Percentiles rank a stretch among this genome's conserved stretches.
These are phyloP conservation scores for Podila horticola DNA, from an alignment of 192 early-diverging fungal species.

Conservation along the genomic window DNA sequence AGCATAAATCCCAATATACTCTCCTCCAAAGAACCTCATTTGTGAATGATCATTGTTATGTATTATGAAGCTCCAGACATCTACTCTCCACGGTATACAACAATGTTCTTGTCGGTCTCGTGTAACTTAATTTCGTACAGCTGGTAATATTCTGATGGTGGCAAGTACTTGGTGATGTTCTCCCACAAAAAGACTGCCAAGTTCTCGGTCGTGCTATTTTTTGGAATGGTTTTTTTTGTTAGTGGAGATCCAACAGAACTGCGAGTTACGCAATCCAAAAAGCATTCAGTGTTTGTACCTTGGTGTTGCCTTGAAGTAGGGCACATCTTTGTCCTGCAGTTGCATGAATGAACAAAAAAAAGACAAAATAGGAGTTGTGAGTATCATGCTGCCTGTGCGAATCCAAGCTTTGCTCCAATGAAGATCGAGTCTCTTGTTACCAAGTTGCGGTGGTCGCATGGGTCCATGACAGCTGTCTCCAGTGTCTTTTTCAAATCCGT, in stretches of 20 bases:
- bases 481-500: constrained; percentile 84
- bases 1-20: no score
- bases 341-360: neutral
- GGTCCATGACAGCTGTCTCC: constrained; percentile 74
- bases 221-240: no score
- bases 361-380: neutral
- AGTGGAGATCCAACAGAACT: no score
- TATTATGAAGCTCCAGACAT: neutral
- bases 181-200: constrained; percentile 89
- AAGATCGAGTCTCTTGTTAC: constrained; percentile 45
- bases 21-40: neutral
- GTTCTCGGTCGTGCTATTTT: constrained; percentile 88
- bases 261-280: no score
- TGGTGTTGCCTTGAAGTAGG: constrained; percentile 73
- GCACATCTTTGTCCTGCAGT: constrained; percentile 80
- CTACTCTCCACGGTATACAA: constrained; percentile 75
- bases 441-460: constrained; percentile 89
- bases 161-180: constrained; percentile 52
- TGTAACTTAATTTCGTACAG: constrained; percentile 70
- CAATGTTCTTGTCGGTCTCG: constrained; percentile 78
- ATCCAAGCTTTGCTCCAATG: neutral
- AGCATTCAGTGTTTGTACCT: constrained; percentile 52
- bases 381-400: neutral
- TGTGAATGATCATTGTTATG: neutral
- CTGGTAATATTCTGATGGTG: constrained; percentile 24